A percentile compares a stretch with the other conserved stretches of the same genome.
Evolutionary conservation across 192 early-diverging fungal genomes (phyloP).

Genomic region (Entomortierella lignicola): DNA sequence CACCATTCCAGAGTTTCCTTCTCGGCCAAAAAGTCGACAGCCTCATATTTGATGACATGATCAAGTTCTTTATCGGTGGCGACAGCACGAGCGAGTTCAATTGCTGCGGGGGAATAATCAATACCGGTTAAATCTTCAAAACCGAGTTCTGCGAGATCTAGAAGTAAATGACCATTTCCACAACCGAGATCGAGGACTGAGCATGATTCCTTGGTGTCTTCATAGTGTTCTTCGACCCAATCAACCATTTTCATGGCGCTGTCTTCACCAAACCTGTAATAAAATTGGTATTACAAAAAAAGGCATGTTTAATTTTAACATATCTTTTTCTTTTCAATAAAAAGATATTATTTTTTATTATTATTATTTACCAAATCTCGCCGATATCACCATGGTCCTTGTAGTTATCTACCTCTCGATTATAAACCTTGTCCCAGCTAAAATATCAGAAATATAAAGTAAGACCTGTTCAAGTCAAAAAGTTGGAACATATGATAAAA

Average conservation of each 20-base stretch:
- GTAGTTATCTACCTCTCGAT: constrained; percentile 84
- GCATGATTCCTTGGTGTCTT: constrained; percentile 40
- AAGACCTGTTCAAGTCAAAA: not conserved
- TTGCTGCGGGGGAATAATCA: constrained; percentile 86
- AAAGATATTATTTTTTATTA: no score
- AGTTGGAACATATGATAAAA: not conserved
- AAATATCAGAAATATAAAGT: not conserved
- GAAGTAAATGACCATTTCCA: constrained; percentile 91
- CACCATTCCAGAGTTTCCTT: constrained; percentile 57
- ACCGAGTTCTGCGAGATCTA: constrained; percentile 76
- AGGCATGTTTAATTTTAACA: not conserved
- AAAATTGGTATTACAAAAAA: not conserved
- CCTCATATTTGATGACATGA: constrained; percentile 61
- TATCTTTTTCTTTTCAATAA: not conserved
- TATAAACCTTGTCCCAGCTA: constrained; percentile 89
- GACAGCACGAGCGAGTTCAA: constrained; percentile 77
- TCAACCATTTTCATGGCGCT: constrained; percentile 86
- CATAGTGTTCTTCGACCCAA: constrained; percentile 74
- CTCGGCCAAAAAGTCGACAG: constrained; percentile 69
- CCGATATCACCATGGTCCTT: constrained; percentile 88
- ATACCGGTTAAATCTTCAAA: constrained; percentile 82
- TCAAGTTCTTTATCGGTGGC: constrained; percentile 57
- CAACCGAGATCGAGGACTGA: constrained; percentile 88
- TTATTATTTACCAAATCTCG: constrained; percentile 80
- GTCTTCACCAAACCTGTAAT: constrained; percentile 84